phyloP scores from a whole-genome alignment of 1,139 yeast species.

The Hansenula sp. region DNA sequence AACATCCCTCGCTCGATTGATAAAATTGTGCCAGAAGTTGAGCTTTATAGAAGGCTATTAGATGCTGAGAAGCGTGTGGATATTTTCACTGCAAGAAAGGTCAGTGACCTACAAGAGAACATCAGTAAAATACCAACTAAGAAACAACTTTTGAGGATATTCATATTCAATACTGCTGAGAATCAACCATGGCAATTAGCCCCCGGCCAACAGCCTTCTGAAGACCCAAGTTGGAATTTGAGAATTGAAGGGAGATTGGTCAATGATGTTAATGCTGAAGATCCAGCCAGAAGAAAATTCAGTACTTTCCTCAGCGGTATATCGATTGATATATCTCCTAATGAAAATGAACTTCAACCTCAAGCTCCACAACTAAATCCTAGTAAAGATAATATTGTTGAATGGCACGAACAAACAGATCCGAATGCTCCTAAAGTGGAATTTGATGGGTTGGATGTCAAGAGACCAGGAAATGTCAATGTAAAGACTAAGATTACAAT shows the following conservation, averaged over 20 bases:
- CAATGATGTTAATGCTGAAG: slow-evolving; percentile 36
- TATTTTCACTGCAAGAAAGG: slow-evolving; percentile 74
- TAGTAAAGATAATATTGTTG: slow-evolving; percentile 42
- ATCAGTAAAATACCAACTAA: slow-evolving; percentile 41
- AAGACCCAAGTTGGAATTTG: slow-evolving; percentile 73
- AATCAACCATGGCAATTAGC: slow-evolving; percentile 91
- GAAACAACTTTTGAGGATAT: slow-evolving; percentile 65
- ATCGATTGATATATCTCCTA: slow-evolving; percentile 58
- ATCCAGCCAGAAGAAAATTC: slow-evolving; percentile 53
- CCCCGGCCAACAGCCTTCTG: slow-evolving; percentile 23
- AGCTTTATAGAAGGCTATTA: slow-evolving; percentile 61
- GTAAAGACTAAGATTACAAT: slow-evolving; percentile 70
- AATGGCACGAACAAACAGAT: slow-evolving; percentile 57
- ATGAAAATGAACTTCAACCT: slow-evolving; percentile 28
- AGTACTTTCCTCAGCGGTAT: slow-evolving; percentile 81
- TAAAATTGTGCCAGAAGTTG: slow-evolving; percentile 67
- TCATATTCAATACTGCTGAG: slow-evolving; percentile 75
- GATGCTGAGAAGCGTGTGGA: slow-evolving; percentile 82
- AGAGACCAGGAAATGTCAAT: slow-evolving; percentile 69
- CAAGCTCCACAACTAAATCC: slow-evolving; percentile 16
- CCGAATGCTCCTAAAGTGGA: slow-evolving; percentile 42
- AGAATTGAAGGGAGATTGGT: slow-evolving; percentile 83
- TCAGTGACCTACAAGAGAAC: slow-evolving; percentile 80
- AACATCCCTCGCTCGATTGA: slow-evolving; percentile 21
- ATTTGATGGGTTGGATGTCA: slow-evolving; percentile 88